Conservation (phyloP, 106 monocot genomes). For the Acorus gramineus region DNA sequence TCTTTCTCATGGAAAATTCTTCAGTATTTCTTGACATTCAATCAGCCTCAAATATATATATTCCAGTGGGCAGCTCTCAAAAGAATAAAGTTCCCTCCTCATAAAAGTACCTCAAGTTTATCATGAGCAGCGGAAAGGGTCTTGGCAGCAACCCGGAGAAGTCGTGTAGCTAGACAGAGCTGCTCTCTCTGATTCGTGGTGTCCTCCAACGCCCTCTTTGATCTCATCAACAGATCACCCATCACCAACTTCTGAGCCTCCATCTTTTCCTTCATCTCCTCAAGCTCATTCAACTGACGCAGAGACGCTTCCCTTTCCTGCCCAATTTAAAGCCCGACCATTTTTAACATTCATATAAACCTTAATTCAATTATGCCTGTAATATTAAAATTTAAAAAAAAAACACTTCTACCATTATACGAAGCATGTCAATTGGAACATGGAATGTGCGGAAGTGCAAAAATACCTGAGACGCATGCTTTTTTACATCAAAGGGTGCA, state of each 20-base stretch:
- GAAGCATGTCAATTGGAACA: no score
- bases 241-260: conserved; percentile 40
- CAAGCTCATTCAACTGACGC: conserved; percentile 55
- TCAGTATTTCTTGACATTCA: no score
- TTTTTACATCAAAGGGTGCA: no score
- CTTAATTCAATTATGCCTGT: neutral
- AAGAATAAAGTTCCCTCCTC: no score
- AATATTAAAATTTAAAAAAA: neutral
- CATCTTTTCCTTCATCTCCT: conserved; percentile 55
- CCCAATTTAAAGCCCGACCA: conserved; percentile 9
- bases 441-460: no score
- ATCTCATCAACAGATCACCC: conserved; percentile 31
- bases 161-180: conserved; percentile 39
- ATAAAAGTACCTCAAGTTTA: conserved; percentile 53
- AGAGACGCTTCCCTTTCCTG: conserved; percentile 58
- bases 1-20: no score
- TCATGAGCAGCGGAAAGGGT: conserved; percentile 45
- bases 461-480: no score
- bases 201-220: conserved; percentile 43
- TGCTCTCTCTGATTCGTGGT: conserved; percentile 40
- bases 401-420: neutral
- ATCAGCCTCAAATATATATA: no score
- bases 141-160: conserved; percentile 51
- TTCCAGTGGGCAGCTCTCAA: no score
- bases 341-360: neutral